Evolutionary conservation across 2,329 filamentous ascomycete species (phyloP).

Genomic region (Phaeosphaeriaceae sp.): DNA sequence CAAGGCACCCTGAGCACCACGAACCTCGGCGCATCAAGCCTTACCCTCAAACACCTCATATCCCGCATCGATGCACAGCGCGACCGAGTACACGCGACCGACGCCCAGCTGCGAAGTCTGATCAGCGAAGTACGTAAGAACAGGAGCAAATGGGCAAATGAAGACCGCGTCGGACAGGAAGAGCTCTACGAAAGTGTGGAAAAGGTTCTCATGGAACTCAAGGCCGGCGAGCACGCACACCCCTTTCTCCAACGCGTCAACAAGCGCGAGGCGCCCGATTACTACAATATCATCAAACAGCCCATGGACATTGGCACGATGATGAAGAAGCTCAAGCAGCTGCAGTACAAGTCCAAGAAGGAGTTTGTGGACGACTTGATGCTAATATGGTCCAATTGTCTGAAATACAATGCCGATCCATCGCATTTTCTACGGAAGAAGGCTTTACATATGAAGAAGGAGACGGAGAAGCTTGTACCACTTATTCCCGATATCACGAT

Average conservation of each 20-base stretch:
- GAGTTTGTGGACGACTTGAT: constrained; percentile 95
- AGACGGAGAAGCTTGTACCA: constrained; percentile 95
- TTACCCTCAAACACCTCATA: constrained; percentile 96
- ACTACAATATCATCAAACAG: constrained; percentile 91
- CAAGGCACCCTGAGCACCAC: constrained; percentile 91
- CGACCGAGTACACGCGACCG: constrained; percentile 86
- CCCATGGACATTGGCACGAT: constrained; percentile 98
- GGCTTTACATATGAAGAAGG: constrained; percentile 94
- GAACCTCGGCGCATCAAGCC: constrained; percentile 92
- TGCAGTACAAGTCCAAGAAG: constrained; percentile 72
- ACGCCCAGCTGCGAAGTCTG: constrained; percentile 87
- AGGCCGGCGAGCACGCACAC: constrained; percentile 97
- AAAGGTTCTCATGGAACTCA: constrained; percentile 95
- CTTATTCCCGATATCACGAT: constrained; percentile 93
- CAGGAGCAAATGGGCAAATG: constrained; percentile 97
- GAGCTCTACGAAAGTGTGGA: constrained; percentile 96
- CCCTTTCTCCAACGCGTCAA: constrained; percentile 94
- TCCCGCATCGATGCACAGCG: constrained; percentile 93
- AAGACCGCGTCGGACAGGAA: constrained; percentile 96
- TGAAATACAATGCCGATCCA: constrained; percentile 93
- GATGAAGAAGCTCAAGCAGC: constrained; percentile 92
- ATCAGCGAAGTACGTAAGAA: constrained; percentile 99
- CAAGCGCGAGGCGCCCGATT: constrained; percentile 96
- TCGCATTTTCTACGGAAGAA: constrained; percentile 88
- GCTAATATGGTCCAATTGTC: constrained; percentile 95